Base-by-base conservation (phyloP, 2,329 filamentous ascomycete genomes). In the Colletotrichum sojae region DNA sequence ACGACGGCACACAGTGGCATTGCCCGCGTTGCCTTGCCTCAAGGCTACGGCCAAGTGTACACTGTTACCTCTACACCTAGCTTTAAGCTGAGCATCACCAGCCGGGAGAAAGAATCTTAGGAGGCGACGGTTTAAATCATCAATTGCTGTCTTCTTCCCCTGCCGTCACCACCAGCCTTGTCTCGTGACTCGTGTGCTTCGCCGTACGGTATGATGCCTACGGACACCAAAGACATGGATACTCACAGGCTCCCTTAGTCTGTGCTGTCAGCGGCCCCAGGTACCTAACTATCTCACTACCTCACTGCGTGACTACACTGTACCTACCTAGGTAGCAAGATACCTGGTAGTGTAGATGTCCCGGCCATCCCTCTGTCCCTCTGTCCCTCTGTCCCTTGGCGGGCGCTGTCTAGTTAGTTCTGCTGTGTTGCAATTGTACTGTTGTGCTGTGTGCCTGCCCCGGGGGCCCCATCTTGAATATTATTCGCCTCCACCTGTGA, bases 401-500 rank as follows among this genome's bases (percentile, higher is more conserved):
- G 13, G 51, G 40, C 16, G 40, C 40, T 43, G 40, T 43, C 8
- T 36, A 9, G 8, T 8, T 10, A 10, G 31, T 36, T 10, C 31
- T 36, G 31, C 31, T 36, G 31, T 10, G 31, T 36, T 36, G 31
- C 31, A 36, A 36, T 36, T 36, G 31, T 36, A 9, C 8, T 10
- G 8, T 36, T 36, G 31, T 36, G 10, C 31, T 36, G 31, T 13
- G 45, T 66, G 66, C 61, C 63, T 59, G 66, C 62, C 49, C 60
- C 60, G 46, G 45, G 12, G 8, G 63, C 66, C 66, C 66, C 66
- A 69, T 65, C 66, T 69, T 54, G 59, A 64, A 63, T 53, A 69
- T 63, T 64, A 69, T 69, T 63, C 60, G 66, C 65, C 65, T 64
- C 65, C 69, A 71, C 68, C 63, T 64, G 59, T 64, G 64, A 71